Conservation (phyloP, 176 grass and related monocot genomes). For the Hyparrhenia diplandra region DNA sequence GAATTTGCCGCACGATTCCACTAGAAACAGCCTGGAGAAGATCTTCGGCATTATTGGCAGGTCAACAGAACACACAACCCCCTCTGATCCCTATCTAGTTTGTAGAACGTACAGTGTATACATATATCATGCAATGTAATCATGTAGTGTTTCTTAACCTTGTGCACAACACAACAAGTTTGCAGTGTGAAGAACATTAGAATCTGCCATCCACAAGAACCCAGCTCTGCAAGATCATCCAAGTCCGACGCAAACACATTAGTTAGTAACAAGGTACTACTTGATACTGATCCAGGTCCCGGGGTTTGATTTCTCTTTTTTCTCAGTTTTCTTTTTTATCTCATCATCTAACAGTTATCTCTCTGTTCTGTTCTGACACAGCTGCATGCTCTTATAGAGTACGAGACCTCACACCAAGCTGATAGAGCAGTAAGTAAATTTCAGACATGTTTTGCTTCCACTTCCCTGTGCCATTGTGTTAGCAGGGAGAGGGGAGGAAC, state of each 20-base stretch:
- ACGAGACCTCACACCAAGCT: constrained; percentile 49
- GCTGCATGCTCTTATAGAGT: constrained; percentile 71
- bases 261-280: constrained; percentile 53
- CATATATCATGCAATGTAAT: neutral
- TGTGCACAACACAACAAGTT: neutral
- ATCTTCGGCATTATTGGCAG: constrained; percentile 58
- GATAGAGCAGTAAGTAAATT: constrained; percentile 49
- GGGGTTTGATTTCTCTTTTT: neutral
- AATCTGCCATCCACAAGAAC: constrained; percentile 70
- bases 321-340: neutral
- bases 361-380: neutral
- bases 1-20: constrained; percentile 54
- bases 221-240: constrained; percentile 44
- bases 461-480: neutral
- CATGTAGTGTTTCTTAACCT: neutral
- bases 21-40: constrained; percentile 50
- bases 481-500: too few relatives aligned
- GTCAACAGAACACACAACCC: constrained; percentile 14
- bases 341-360: neutral
- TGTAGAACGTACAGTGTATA: too few relatives aligned
- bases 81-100: neutral
- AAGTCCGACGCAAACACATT: constrained; percentile 42
- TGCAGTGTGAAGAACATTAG: constrained; percentile 64
- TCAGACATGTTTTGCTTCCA: neutral
- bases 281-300: neutral